Evolutionary conservation across 179 eudicot genomes (phyloP).

Genomic region (Actinidia arguta): DNA sequence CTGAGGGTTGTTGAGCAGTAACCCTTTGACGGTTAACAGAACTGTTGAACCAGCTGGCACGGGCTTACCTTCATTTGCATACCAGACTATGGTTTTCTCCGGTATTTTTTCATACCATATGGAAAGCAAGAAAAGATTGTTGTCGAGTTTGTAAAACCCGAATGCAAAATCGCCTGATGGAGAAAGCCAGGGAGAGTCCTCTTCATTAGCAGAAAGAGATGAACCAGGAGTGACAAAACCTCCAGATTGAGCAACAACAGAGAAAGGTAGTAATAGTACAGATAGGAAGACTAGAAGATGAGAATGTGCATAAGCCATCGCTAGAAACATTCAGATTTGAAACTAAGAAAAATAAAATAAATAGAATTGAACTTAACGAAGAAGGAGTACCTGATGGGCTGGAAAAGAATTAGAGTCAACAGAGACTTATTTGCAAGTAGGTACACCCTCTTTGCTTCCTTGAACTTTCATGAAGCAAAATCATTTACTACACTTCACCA

Average conservation of each 20-base stretch:
- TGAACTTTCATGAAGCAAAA: no score
- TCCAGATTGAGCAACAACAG: conserved; percentile 3
- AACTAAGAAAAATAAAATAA: neutral
- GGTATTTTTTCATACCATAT: conserved; percentile 50
- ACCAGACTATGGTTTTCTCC: conserved; percentile 50
- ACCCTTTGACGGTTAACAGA: conserved; percentile 7
- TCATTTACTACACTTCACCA: no score
- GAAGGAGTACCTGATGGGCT: no score
- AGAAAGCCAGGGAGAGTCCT: conserved; percentile 36
- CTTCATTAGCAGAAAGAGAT: conserved; percentile 36
- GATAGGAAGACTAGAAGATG: conserved; percentile 9
- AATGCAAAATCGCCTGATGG: conserved; percentile 52
- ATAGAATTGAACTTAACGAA: neutral
- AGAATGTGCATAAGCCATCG: conserved; percentile 13
- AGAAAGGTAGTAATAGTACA: conserved; percentile 8
- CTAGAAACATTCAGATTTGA: neutral
- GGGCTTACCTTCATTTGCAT: conserved; percentile 31
- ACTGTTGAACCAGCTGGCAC: conserved; percentile 7
- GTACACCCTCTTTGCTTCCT: no score
- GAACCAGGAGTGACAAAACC: conserved; percentile 15
- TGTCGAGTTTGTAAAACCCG: conserved; percentile 38
- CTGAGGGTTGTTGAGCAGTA: neutral
- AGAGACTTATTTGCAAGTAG: no score
- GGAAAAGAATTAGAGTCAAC: no score
- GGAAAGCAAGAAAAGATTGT: conserved; percentile 34